These are phyloP conservation scores for Colletotrichum sp. DNA, from an alignment of 2,329 filamentous ascomycete genomes.

Conservation along the genomic window DNA sequence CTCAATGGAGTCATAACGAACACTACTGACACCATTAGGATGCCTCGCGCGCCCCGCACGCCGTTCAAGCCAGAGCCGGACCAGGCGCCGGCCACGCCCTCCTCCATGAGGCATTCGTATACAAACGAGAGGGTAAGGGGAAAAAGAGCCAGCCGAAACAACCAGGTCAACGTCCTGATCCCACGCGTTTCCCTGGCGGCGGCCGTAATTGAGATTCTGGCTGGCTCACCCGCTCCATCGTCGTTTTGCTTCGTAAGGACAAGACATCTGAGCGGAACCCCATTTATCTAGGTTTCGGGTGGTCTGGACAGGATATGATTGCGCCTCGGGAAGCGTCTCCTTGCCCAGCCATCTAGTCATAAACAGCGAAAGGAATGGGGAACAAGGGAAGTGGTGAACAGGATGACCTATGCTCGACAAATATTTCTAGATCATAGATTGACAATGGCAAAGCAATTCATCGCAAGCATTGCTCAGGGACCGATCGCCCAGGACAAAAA, in stretches of 20 bases:
- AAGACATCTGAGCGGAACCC: not conserved
- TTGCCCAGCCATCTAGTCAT: not conserved
- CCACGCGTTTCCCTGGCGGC: not conserved
- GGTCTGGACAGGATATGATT: rapidly evolving
- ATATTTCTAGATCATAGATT: not conserved
- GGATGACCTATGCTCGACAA: rapidly evolving
- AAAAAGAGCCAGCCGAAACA: not conserved
- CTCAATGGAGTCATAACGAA: too few species aligned
- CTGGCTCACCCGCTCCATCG: rapidly evolving
- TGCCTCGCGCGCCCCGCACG: not conserved
- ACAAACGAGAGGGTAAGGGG: not conserved
- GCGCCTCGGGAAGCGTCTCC: not conserved
- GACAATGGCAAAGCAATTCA: not conserved
- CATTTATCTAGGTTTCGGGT: not conserved
- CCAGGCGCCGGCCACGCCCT: too few species aligned
- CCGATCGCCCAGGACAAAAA: rapidly evolving
- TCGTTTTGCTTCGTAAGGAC: rapidly evolving
- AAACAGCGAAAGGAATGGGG: too few species aligned
- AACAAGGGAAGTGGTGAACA: too few species aligned
- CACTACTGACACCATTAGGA: not conserved
- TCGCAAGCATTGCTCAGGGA: not conserved
- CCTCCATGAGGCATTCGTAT: not conserved
- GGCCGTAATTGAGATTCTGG: not conserved
- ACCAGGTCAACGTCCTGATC: not conserved
- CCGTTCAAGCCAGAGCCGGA: not conserved